Percentiles rank a stretch among this genome's conserved stretches.
Conservation (phyloP, 139 green algal genomes). For the Tetraselmis striata region DNA sequence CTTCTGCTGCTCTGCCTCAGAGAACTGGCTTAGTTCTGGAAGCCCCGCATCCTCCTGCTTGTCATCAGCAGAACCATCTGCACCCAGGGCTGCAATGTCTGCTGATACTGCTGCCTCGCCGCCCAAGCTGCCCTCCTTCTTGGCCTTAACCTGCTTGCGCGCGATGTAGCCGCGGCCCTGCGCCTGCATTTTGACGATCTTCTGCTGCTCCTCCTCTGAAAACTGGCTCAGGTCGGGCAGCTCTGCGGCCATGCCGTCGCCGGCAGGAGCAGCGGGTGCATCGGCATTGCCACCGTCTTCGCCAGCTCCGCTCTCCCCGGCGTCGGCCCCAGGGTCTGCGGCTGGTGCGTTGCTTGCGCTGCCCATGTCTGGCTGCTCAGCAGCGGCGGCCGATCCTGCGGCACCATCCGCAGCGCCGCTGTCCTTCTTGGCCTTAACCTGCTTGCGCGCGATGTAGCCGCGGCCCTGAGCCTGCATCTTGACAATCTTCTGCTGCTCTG, state of each 20-base stretch:
- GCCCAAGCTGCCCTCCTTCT: background rate
- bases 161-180: background rate
- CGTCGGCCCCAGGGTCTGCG: too few species aligned
- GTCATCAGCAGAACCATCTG: background rate
- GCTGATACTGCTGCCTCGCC: too few species aligned
- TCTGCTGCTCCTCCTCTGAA: background rate
- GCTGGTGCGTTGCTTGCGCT: too few species aligned
- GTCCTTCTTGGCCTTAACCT: background rate
- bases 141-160: background rate
- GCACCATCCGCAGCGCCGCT: background rate
- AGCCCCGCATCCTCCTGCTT: background rate
- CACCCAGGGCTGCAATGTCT: too few species aligned
- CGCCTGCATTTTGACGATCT: background rate
- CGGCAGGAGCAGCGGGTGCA: background rate
- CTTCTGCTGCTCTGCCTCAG: background rate
- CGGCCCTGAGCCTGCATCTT: background rate
- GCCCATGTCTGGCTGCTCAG: background rate
- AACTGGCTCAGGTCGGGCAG: background rate
- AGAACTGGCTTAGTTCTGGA: background rate
- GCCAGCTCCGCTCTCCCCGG: background rate
- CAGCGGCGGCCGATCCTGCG: too few species aligned
- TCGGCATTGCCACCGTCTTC: background rate
- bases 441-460: background rate
- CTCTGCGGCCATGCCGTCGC: background rate
- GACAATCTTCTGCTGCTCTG: background rate